Evolutionary conservation across 2,329 filamentous ascomycete genomes (phyloP).

Genomic region (Incumbomyces delicatus): DNA sequence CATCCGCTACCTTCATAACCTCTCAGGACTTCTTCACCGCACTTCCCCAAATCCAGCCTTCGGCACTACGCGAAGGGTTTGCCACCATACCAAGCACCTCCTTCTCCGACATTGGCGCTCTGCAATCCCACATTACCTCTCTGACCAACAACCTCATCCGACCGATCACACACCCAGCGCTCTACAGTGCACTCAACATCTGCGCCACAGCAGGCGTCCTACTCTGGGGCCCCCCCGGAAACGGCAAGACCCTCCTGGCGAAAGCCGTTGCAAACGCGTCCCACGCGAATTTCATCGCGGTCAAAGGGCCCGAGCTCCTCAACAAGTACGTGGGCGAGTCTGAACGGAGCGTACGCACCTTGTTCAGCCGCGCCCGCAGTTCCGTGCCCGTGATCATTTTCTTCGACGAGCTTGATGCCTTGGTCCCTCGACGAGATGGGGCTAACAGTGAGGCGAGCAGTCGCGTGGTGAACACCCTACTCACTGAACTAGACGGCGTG

Average conservation of each 20-base stretch:
- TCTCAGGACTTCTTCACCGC: constrained; percentile 65
- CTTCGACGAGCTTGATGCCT: constrained; percentile 92
- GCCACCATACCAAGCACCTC: constrained; percentile 87
- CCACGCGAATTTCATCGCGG: constrained; percentile 94
- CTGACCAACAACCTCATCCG: constrained; percentile 79
- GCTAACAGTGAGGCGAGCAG: constrained; percentile 70
- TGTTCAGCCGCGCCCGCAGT: constrained; percentile 78
- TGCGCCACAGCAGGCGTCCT: constrained; percentile 75
- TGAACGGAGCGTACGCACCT: constrained; percentile 81
- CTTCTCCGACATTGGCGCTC: constrained; percentile 84
- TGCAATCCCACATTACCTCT: constrained; percentile 67
- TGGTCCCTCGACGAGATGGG: constrained; percentile 76
- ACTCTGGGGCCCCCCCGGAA: constrained; percentile 93
- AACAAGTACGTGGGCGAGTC: constrained; percentile 98
- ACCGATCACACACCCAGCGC: constrained; percentile 72
- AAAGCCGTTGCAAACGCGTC: constrained; percentile 94
- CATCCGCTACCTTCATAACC: constrained; percentile 42
- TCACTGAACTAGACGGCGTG: constrained; percentile 88
- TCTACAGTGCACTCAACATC: constrained; percentile 69
- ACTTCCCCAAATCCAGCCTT: constrained; percentile 65
- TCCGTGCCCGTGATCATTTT: constrained; percentile 91
- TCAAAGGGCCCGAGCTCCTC: constrained; percentile 89
- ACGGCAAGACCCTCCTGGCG: constrained; percentile 90
- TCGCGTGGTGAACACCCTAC: constrained; percentile 85
- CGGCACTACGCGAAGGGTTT: constrained; percentile 85